Conservation (phyloP, 1,284 basidiomycete genomes). For the Apiotrichum montevideense region DNA sequence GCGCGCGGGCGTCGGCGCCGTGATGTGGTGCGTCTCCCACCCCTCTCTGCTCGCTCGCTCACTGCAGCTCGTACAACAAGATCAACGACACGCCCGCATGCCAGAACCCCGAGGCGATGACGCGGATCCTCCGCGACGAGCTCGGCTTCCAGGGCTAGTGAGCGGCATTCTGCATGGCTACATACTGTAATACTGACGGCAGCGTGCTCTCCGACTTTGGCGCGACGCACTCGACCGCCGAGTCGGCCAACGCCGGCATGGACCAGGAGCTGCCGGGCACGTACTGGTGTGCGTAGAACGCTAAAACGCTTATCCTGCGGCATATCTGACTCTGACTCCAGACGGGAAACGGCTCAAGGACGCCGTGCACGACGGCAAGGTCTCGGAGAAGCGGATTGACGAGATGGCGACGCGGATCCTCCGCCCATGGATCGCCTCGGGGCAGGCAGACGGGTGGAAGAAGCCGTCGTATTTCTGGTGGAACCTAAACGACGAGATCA, state of each 20-base stretch:
- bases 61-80: conserved; percentile 52
- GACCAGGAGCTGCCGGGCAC: conserved; percentile 50
- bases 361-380: conserved; percentile 63
- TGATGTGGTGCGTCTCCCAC: conserved; percentile 43
- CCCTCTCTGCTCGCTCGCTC: neutral
- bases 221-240: conserved; percentile 41
- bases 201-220: conserved; percentile 33
- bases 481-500: conserved; percentile 38
- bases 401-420: conserved; percentile 52
- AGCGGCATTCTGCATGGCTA: conserved; percentile 22
- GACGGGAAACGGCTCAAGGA: conserved; percentile 53
- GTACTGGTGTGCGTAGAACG: conserved; percentile 21
- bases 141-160: conserved; percentile 53
- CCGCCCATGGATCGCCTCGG: conserved; percentile 57
- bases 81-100: conserved; percentile 75
- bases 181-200: neutral
- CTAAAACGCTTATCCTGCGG: neutral
- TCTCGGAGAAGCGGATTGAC: conserved; percentile 55
- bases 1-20: conserved; percentile 45
- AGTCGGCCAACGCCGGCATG: conserved; percentile 47
- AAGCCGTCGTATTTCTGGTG: conserved; percentile 42
- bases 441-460: conserved; percentile 58
- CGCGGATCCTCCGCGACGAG: conserved; percentile 71
- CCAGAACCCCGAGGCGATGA: conserved; percentile 67
- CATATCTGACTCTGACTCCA: conserved; percentile 9